A percentile compares a stretch with the other conserved stretches of the same genome.
phyloP scores from a whole-genome alignment of 306 rosid genomes.

The Pterocarpus santalinus region DNA sequence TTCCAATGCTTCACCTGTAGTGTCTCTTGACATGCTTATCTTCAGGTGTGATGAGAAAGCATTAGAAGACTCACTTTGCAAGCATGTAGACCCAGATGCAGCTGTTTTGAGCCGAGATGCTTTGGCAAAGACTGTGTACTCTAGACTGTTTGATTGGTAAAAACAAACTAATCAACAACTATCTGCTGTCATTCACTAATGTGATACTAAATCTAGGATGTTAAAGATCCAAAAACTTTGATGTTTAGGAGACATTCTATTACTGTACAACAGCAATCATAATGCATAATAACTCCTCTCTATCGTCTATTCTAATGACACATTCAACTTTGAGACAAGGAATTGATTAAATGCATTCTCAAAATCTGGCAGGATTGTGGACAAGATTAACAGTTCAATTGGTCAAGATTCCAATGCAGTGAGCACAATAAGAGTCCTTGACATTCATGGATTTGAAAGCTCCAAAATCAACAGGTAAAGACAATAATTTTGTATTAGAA shows the following conservation, averaged over 20 bases:
- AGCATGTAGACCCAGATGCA: slow-evolving; percentile 78
- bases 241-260: slow-evolving; percentile 6
- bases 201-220: slow-evolving; percentile 9
- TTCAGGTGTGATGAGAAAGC: slow-evolving; percentile 77
- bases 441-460: slow-evolving; percentile 91
- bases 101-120: slow-evolving; percentile 90
- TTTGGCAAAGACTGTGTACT: slow-evolving; percentile 82
- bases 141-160: slow-evolving; percentile 86
- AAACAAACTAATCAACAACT: slow-evolving; percentile 6
- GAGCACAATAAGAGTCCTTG: slow-evolving; percentile 89
- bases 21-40: slow-evolving; percentile 41
- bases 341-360: slow-evolving; percentile 36
- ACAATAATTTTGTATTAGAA: slow-evolving; percentile 5
- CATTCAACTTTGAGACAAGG: slow-evolving; percentile 32
- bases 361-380: slow-evolving; percentile 78
- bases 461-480: slow-evolving; percentile 86
- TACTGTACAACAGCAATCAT: background rate
- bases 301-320: background rate
- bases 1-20: slow-evolving; percentile 18
- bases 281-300: slow-evolving; percentile 11
- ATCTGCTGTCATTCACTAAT: slow-evolving; percentile 13
- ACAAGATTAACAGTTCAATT: slow-evolving; percentile 85
- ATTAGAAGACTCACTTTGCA: slow-evolving; percentile 81
- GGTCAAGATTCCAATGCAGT: slow-evolving; percentile 84
- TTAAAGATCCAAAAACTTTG: background rate